These are phyloP conservation scores for Fusarium sp. DNA, from an alignment of 2,329 filamentous ascomycete species.

Conservation along the genomic window DNA sequence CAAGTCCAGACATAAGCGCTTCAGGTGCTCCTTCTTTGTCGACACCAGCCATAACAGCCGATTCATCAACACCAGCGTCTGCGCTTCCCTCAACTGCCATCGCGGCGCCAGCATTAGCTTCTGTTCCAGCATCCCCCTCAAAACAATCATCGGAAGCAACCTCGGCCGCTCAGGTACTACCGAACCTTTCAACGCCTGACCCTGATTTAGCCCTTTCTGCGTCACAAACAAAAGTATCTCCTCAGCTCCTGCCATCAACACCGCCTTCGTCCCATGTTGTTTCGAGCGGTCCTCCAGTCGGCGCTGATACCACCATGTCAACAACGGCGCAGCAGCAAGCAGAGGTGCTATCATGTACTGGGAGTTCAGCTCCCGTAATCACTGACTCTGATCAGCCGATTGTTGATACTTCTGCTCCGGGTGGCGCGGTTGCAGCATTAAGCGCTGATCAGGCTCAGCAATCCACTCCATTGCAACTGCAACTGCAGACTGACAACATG, in stretches of 20 bases:
- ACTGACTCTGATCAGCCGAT: conserved; percentile 36
- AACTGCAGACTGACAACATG: conserved; percentile 35
- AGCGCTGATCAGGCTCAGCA: conserved; percentile 33
- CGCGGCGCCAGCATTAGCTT: conserved; percentile 11
- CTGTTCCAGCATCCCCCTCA: conserved; percentile 16
- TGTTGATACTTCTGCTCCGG: conserved; percentile 39
- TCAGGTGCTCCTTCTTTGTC: conserved; percentile 10
- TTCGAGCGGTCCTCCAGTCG: conserved; percentile 13
- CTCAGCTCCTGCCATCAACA: conserved; percentile 41
- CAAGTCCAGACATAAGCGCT: conserved; percentile 15
- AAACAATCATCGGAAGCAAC: conserved; percentile 16
- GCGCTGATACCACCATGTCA: conserved; percentile 28
- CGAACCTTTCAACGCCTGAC: conserved; percentile 17
- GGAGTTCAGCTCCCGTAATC: conserved; percentile 25
- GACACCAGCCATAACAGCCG: conserved; percentile 5
- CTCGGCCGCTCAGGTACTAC: conserved; percentile 13
- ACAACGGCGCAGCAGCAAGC: conserved; percentile 35
- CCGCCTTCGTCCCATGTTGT: conserved; percentile 33
- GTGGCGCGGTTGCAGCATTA: conserved; percentile 22
- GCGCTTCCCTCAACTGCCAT: conserved; percentile 20
- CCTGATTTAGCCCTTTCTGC: conserved; percentile 22
- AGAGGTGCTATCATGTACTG: conserved; percentile 36
- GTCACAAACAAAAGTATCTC: conserved; percentile 12
- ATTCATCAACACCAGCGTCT: conserved; percentile 29
- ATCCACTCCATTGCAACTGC: conserved; percentile 41